Percentiles rank a stretch among this genome's conserved stretches.
These are phyloP conservation scores for Hymenoscyphus scutula DNA, from an alignment of 2,329 filamentous ascomycete species.

Conservation along the genomic window DNA sequence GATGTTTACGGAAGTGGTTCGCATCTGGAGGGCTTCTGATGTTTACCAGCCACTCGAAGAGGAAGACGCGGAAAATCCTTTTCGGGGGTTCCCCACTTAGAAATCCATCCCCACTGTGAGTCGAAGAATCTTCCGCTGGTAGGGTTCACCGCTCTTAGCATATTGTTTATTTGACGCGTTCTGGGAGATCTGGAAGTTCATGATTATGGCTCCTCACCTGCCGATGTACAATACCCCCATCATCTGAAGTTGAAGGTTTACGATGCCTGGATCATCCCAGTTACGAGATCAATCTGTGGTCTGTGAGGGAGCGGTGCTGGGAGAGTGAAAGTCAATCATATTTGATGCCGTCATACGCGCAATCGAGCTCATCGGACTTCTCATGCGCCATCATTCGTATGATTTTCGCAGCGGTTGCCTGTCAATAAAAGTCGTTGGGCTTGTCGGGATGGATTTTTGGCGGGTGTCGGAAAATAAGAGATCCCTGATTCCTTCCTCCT, in stretches of 20 bases:
- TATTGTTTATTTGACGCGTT: conserved; percentile 4
- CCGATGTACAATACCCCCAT: conserved; percentile 13
- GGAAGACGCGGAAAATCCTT: conserved; percentile 20
- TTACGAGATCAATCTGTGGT: conserved; percentile 11
- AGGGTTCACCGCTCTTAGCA: conserved; percentile 25
- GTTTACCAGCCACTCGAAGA: conserved; percentile 24
- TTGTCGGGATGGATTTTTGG: background rate
- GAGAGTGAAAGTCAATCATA: conserved; percentile 15
- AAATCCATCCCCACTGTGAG: too few relatives aligned
- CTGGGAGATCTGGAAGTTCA: background rate
- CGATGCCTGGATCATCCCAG: too few relatives aligned
- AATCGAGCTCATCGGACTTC: conserved; percentile 10
- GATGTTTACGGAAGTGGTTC: conserved; percentile 8
- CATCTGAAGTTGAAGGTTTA: background rate
- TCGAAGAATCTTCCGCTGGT: conserved; percentile 9
- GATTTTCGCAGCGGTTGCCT: conserved; percentile 6
- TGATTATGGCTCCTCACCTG: conserved; percentile 1
- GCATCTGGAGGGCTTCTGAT: conserved; percentile 12
- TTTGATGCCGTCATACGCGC: conserved; percentile 27
- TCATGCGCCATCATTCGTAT: background rate
- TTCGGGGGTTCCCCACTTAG: conserved; percentile 7
- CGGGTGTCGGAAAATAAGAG: conserved; percentile 4
- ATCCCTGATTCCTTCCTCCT: conserved; percentile 6
- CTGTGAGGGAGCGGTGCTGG: background rate
- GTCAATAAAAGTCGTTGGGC: conserved; percentile 1